These are phyloP conservation scores for Lepidium aucheri DNA, from an alignment of 345 rosid genomes.

Conservation along the genomic window DNA sequence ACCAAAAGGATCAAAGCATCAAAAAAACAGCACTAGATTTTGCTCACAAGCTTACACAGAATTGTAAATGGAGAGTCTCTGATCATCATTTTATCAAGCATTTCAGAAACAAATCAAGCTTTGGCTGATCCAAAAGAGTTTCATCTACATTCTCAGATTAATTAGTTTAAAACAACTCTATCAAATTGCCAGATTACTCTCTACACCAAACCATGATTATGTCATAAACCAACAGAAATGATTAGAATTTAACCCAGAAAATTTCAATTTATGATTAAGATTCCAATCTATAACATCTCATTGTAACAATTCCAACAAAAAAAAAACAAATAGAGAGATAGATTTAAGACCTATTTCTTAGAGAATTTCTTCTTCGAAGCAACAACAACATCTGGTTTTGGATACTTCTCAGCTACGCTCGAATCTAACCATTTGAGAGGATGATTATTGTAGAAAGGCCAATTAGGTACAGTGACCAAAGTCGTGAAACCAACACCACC, in stretches of 20 bases:
- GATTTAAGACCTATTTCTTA: conserved; percentile 38
- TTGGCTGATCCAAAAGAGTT: not conserved
- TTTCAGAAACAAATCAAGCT: not conserved
- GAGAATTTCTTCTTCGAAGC: conserved; percentile 48
- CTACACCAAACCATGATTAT: too few species aligned
- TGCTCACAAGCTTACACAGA: not conserved
- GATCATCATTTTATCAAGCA: not conserved
- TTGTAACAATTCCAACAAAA: not conserved
- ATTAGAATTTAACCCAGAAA: not conserved
- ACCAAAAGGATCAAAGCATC: not conserved
- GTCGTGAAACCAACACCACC: conserved; percentile 69
- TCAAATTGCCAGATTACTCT: too few species aligned
- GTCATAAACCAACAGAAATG: too few species aligned
- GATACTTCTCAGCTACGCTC: conserved; percentile 66
- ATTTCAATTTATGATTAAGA: not conserved
- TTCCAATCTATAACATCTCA: not conserved
- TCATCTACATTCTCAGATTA: not conserved
- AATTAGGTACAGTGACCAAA: conserved; percentile 64
- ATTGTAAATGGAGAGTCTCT: not conserved
- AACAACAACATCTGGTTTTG: conserved; percentile 46
- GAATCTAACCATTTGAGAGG: conserved; percentile 85
- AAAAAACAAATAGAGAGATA: not conserved
- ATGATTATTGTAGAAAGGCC: conserved; percentile 74
- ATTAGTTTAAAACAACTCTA: too few species aligned
- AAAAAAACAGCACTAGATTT: not conserved